A percentile compares a stretch with the other conserved stretches of the same genome.
phyloP scores from a whole-genome alignment of 2,329 filamentous ascomycete genomes.

The Colletotrichum cuscutae region DNA sequence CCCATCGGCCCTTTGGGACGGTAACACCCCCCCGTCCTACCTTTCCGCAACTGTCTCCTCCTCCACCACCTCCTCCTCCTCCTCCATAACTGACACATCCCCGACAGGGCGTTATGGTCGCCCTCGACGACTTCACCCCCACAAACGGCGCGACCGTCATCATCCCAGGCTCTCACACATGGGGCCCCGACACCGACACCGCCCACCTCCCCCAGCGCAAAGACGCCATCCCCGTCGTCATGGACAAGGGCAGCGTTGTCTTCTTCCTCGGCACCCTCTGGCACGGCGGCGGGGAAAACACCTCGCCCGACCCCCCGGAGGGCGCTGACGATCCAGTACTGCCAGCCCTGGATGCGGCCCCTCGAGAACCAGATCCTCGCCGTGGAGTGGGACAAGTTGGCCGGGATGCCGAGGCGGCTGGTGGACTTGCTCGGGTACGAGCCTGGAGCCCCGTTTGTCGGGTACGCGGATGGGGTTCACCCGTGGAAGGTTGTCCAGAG shows the following conservation, averaged over 20 bases:
- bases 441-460: constrained; percentile 38
- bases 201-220: constrained; percentile 35
- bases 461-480: constrained; percentile 38
- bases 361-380: constrained; percentile 49
- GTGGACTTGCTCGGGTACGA: constrained; percentile 41
- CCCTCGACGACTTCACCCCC: constrained; percentile 45
- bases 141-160: constrained; percentile 48
- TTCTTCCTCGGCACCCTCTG: constrained; percentile 48
- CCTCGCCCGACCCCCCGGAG: constrained; percentile 41
- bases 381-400: constrained; percentile 42
- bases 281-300: constrained; percentile 51
- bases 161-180: constrained; percentile 48
- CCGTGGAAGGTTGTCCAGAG: constrained; percentile 35
- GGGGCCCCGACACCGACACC: constrained; percentile 41
- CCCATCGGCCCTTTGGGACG: constrained; percentile 45
- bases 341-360: constrained; percentile 51
- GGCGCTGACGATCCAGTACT: constrained; percentile 52
- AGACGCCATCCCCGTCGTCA: constrained; percentile 46
- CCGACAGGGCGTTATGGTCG: constrained; percentile 41
- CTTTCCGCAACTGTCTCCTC: not conserved
- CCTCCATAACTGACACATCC: not conserved
- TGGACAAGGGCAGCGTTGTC: constrained; percentile 48
- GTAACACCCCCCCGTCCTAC: constrained; percentile 31
- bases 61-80: not conserved
- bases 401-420: constrained; percentile 36